These are phyloP conservation scores for Amanita rimosa DNA, from an alignment of 768 basidiomycete genomes.

Conservation along the genomic window DNA sequence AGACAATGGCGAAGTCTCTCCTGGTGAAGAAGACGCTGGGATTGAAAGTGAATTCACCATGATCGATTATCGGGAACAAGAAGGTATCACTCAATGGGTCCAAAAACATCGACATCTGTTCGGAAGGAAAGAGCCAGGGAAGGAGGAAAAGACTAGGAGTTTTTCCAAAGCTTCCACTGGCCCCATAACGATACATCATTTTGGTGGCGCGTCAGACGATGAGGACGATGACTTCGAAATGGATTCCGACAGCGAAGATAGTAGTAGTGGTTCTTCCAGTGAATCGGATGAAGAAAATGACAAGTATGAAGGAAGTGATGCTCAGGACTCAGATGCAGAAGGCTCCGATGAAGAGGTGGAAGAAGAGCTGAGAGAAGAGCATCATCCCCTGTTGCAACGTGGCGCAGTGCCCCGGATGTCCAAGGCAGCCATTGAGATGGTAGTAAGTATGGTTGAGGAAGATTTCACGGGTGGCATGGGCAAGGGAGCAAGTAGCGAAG, in stretches of 20 bases:
- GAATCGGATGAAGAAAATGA: constrained; percentile 16
- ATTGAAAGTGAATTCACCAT: constrained; percentile 61
- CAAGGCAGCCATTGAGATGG: constrained; percentile 54
- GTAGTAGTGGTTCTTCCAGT: constrained; percentile 11
- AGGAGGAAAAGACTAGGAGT: constrained; percentile 9
- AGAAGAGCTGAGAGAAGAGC: constrained; percentile 39
- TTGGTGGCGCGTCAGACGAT: constrained; percentile 32
- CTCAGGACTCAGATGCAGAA: constrained; percentile 15
- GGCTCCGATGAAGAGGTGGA: constrained; percentile 29
- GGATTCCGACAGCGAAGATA: constrained; percentile 16
- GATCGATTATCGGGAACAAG: constrained; percentile 61
- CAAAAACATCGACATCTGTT: constrained; percentile 43
- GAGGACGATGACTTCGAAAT: constrained; percentile 32
- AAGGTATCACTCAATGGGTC: constrained; percentile 59
- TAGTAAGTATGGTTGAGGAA: constrained; percentile 47
- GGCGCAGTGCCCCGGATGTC: constrained; percentile 64
- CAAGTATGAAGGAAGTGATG: constrained; percentile 18
- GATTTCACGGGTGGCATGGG: constrained; percentile 37
- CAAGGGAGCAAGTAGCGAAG: constrained; percentile 34
- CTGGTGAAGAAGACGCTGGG: constrained; percentile 27
- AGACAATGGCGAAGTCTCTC: constrained; percentile 14
- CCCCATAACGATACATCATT: constrained; percentile 20
- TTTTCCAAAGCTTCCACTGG: constrained; percentile 11
- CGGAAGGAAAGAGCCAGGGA: constrained; percentile 24
- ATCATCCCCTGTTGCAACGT: constrained; percentile 52